Base-by-base conservation (phyloP, 1,284 basidiomycete species). In the Porogramme epimiltina region DNA sequence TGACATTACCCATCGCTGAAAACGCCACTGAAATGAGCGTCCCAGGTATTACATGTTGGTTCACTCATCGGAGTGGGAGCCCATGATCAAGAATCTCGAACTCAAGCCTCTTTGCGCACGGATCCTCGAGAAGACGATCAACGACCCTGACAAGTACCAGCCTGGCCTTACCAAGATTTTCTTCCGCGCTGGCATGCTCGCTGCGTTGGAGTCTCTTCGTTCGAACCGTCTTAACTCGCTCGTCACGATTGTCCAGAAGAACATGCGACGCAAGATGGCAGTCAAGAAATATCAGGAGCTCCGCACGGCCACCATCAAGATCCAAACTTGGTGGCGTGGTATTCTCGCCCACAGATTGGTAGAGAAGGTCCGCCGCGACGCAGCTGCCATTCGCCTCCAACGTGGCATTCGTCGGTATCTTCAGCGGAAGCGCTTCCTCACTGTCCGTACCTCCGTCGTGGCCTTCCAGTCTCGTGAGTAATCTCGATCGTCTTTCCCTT, bases 171-270 rank as follows among this genome's bases (percentile, higher is more conserved):
- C 93, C 31, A 99, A 99, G 76, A 97, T 99, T 65, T 99, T 99
- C 78, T 99, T 99, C 84, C 87, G 97, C 49, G 95, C 97, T 11
- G 97, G 97, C 60, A 98, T 99, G 92, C 87, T 99, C 38, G 96
- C 97, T n/a, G 89, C 92, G 15, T 82, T 99, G 47, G 97, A 99
- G 72, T 87, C 93, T 28, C 77, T 95, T 46, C 89, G 97, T 24
- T 88, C 93, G 6, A 87, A 91, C 55, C 82, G 91, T 54, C 81
- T 99, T 50, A 96, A 98, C 66, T 77, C 85, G 18, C 84, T 99
- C 68, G 94, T 96, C 50, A 98, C 93, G 13, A 81, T 97, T 42
- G 90, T 99, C 15, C 97, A 99, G 76, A 99, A 99, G 84, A 98
- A 98, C 70, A 88, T 98, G 75, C 82, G 92, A 41, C 79, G 95